A percentile compares a stretch with the other conserved stretches of the same genome.
Evolutionary conservation across 495 filamentous ascomycete genomes (phyloP).

Genomic region (Podospora pseudoanserina): DNA sequence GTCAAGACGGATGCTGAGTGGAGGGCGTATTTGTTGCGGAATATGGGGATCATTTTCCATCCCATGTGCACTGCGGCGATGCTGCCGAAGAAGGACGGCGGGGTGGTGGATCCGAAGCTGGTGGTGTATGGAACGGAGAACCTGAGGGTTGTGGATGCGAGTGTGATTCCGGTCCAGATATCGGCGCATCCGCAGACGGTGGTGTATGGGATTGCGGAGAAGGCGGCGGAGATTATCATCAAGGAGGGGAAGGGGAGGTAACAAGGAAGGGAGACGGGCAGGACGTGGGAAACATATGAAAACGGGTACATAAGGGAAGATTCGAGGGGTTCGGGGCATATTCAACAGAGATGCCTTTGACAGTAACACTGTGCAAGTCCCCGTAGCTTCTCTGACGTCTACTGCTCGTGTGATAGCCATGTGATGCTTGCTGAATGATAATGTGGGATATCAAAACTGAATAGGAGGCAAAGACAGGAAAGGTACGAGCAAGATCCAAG

Average conservation of each 20-base stretch:
- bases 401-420: neutral
- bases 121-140: constrained; percentile 42
- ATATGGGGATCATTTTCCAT: constrained; percentile 27
- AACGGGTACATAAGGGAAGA: no score
- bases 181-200: constrained; percentile 36
- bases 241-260: neutral
- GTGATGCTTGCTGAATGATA: neutral
- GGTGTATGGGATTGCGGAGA: constrained; percentile 38
- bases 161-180: constrained; percentile 30
- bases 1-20: constrained; percentile 26
- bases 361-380: no score
- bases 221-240: constrained; percentile 44
- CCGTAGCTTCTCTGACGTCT: neutral
- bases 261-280: neutral
- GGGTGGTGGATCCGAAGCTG: constrained; percentile 49
- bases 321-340: no score
- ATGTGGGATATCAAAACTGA: neutral
- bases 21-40: constrained; percentile 22
- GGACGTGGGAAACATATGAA: no score
- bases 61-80: constrained; percentile 47
- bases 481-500: neutral
- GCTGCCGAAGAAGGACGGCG: constrained; percentile 40
- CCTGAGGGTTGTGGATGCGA: constrained; percentile 35
- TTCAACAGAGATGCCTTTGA: no score
- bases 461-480: neutral